These are phyloP conservation scores for Umbelopsis sp. DNA, from an alignment of 192 early-diverging fungal genomes.

Conservation along the genomic window DNA sequence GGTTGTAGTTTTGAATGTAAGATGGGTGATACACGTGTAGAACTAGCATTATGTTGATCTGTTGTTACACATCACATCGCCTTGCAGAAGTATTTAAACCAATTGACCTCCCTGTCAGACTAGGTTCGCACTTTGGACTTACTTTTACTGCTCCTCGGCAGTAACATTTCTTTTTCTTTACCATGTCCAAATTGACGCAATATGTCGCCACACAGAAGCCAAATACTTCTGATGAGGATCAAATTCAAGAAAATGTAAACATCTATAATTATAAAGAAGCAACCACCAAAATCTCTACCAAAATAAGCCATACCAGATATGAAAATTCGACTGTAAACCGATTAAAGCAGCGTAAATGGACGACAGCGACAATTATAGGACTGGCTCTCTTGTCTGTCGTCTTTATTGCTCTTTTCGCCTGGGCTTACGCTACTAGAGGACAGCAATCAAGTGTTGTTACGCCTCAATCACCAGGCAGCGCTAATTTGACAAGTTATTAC, in stretches of 20 bases:
- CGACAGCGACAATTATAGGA: neutral
- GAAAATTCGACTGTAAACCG: neutral
- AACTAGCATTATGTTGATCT: no score
- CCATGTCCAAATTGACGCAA: neutral
- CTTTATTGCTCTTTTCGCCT: neutral
- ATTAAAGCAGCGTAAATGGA: neutral
- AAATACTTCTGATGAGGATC: slow-evolving; percentile 8
- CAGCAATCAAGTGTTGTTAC: neutral
- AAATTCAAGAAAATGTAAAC: neutral
- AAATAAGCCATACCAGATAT: neutral
- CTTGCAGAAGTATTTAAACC: no score
- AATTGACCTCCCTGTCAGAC: no score
- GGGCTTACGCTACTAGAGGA: neutral
- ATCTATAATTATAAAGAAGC: neutral
- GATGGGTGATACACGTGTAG: no score
- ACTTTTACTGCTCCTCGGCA: no score
- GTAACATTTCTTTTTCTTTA: neutral
- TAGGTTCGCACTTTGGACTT: no score
- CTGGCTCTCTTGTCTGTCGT: neutral
- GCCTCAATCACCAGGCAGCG: neutral
- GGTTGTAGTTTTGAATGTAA: no score
- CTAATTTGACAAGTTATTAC: neutral
- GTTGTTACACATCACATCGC: no score
- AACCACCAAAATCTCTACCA: neutral
- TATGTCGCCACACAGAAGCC: neutral